These are phyloP conservation scores for Thielaviopsis euricoi DNA, from an alignment of 2,329 filamentous ascomycete species.

Conservation along the genomic window DNA sequence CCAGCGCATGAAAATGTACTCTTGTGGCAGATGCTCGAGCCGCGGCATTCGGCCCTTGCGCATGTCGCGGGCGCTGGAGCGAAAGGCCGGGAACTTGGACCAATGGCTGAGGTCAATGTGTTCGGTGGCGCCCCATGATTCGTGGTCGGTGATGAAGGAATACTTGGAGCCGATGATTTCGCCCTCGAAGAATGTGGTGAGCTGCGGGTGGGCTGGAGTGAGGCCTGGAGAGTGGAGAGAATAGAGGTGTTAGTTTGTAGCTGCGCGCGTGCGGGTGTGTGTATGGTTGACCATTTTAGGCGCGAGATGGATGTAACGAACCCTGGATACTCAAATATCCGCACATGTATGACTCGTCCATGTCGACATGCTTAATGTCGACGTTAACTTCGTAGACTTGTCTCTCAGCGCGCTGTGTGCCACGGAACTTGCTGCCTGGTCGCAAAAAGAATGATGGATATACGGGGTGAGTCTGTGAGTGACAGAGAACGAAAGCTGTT, in stretches of 20 bases:
- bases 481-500: no score
- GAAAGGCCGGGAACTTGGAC: slow-evolving; percentile 77
- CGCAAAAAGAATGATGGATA: slow-evolving; percentile 77
- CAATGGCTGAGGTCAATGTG: slow-evolving; percentile 89
- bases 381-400: slow-evolving; percentile 93
- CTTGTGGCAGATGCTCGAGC: slow-evolving; percentile 59
- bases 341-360: slow-evolving; percentile 85
- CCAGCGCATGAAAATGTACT: slow-evolving; percentile 97
- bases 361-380: slow-evolving; percentile 90
- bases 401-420: slow-evolving; percentile 83
- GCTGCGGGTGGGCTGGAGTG: slow-evolving; percentile 88
- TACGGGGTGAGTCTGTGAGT: slow-evolving; percentile 25
- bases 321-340: slow-evolving; percentile 94
- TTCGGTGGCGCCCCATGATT: slow-evolving; percentile 79
- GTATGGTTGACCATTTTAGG: no score
- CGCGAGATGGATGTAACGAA: slow-evolving; percentile 28
- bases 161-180: slow-evolving; percentile 95
- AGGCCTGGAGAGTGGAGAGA: slow-evolving; percentile 40
- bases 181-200: slow-evolving; percentile 96
- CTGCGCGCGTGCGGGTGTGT: no score
- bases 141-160: slow-evolving; percentile 79
- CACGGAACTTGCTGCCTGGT: slow-evolving; percentile 73
- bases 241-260: slow-evolving; percentile 3
- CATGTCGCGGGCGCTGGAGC: slow-evolving; percentile 48
- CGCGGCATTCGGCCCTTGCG: slow-evolving; percentile 38